A percentile compares a stretch with the other conserved stretches of the same genome.
Evolutionary conservation across 2,329 filamentous ascomycete genomes (phyloP).

Genomic region (Bipolaris bicolor): DNA sequence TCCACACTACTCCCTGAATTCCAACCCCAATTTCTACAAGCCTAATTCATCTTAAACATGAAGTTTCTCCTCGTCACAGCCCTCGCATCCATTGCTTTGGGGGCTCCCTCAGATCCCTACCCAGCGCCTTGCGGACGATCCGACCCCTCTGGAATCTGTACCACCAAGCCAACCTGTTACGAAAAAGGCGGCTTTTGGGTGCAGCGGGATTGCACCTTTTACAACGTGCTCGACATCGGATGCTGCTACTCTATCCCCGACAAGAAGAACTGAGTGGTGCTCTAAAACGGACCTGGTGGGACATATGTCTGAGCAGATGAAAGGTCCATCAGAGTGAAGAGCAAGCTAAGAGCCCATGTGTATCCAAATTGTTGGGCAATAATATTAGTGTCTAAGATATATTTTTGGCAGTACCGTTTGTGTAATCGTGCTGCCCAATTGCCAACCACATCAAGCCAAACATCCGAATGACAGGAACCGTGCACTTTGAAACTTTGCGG

Average conservation of each 20-base stretch:
- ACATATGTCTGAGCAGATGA: neutral
- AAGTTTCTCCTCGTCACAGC: conserved; percentile 20
- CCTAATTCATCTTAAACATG: conserved; percentile 13
- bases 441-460: neutral
- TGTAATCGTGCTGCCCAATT: neutral
- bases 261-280: conserved; percentile 15
- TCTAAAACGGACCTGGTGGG: neutral
- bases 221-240: conserved; percentile 38
- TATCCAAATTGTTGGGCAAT: neutral
- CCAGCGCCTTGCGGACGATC: conserved; percentile 39
- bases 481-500: neutral
- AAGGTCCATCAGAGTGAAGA: neutral
- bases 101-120: conserved; percentile 32
- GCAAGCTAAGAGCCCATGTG: neutral
- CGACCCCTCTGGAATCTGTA: conserved; percentile 37
- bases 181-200: conserved; percentile 38
- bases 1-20: neutral
- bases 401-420: neutral
- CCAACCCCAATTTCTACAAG: neutral
- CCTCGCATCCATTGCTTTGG: conserved; percentile 26
- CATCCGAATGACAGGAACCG: neutral
- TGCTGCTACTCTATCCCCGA: conserved; percentile 39
- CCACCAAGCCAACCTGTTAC: conserved; percentile 32
- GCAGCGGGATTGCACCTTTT: conserved; percentile 40
- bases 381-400: neutral